Conservation (phyloP, 192 early-diverging fungal genomes). For the Coemansia sp. region DNA sequence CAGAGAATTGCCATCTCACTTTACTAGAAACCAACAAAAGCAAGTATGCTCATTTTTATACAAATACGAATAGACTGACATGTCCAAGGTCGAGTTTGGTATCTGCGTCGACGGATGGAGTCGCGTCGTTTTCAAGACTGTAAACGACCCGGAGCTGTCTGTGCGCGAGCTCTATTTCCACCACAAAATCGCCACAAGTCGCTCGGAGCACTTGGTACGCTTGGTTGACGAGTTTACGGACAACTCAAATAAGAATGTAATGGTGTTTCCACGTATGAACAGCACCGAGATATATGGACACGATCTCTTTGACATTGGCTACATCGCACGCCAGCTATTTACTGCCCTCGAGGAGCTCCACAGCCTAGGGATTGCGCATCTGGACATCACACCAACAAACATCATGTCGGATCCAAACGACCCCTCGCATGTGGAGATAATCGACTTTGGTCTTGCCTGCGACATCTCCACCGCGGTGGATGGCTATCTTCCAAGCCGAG, state of each 20-base stretch:
- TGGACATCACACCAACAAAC: slow-evolving; percentile 68
- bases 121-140: slow-evolving; percentile 66
- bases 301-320: slow-evolving; percentile 56
- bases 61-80: slow-evolving; percentile 60
- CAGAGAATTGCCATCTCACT: too few species aligned
- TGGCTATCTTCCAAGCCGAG: slow-evolving; percentile 59
- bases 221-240: slow-evolving; percentile 65
- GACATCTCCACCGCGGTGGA: slow-evolving; percentile 23
- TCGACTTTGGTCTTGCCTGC: slow-evolving; percentile 76
- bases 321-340: slow-evolving; percentile 55
- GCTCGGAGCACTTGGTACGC: slow-evolving; percentile 54
- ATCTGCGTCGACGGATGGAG: slow-evolving; percentile 60
- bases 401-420: slow-evolving; percentile 60
- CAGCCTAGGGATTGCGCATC: slow-evolving; percentile 61
- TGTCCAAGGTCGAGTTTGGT: slow-evolving; percentile 65
- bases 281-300: slow-evolving; percentile 54
- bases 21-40: background rate
- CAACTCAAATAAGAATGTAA: slow-evolving; percentile 56
- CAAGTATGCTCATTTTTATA: too few species aligned
- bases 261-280: slow-evolving; percentile 64
- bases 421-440: slow-evolving; percentile 58
- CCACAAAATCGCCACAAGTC: slow-evolving; percentile 40
- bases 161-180: slow-evolving; percentile 60
- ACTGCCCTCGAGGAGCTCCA: slow-evolving; percentile 64
- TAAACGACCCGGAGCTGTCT: slow-evolving; percentile 56